Conservation (phyloP, 306 rosid species). For the Boehmeria nivea region DNA sequence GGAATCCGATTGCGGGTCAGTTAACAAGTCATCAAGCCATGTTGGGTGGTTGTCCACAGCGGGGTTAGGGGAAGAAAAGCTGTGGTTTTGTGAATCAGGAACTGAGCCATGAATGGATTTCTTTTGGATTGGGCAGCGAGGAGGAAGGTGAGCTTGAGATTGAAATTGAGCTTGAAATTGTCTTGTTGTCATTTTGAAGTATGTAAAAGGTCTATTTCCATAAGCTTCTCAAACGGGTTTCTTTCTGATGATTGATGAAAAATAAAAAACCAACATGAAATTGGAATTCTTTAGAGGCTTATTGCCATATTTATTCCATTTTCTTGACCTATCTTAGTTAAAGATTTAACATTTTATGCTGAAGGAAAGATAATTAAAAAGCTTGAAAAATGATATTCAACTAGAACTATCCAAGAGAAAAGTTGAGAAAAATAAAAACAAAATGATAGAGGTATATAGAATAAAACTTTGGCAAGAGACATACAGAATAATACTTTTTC, state of each 20-base stretch:
- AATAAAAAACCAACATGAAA: neutral
- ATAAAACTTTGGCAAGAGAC: neutral
- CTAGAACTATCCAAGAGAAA: conserved; percentile 1
- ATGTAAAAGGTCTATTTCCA: conserved; percentile 15
- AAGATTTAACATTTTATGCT: conserved; percentile 4
- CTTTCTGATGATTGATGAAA: conserved; percentile 2
- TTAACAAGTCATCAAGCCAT: conserved; percentile 35
- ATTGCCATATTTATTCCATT: conserved; percentile 11
- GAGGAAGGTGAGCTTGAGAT: conserved; percentile 40
- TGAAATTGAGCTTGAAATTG: conserved; percentile 28
- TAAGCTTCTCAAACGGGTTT: conserved; percentile 16
- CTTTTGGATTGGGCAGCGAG: conserved; percentile 42
- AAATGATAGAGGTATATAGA: neutral
- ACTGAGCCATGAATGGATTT: conserved; percentile 20
- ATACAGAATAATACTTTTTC: no score
- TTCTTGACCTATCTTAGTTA: no score
- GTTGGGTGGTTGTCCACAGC: conserved; percentile 29
- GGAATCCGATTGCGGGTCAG: conserved; percentile 18
- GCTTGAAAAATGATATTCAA: neutral
- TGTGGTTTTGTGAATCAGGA: conserved; percentile 14
- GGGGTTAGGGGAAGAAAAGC: conserved; percentile 17
- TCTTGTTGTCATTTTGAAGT: conserved; percentile 39
- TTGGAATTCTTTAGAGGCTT: conserved; percentile 9
- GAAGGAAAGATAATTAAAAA: no score
- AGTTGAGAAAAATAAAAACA: neutral